Evolutionary conservation across 352 stramenopile genomes (phyloP).

Genomic region (Globisporangium orthogonon): DNA sequence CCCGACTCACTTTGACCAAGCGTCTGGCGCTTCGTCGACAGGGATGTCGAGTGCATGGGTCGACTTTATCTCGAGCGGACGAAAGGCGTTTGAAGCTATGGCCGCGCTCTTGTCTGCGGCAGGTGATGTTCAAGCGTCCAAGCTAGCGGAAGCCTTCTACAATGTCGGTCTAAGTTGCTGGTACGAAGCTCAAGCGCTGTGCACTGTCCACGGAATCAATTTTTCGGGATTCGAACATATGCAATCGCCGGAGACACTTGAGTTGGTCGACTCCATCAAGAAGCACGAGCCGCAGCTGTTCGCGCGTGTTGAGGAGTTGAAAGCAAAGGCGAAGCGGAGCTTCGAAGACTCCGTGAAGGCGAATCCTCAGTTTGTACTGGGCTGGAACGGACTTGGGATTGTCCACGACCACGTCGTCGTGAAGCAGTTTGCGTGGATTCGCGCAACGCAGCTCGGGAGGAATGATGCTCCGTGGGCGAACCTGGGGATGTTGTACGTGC

Average conservation of each 20-base stretch:
- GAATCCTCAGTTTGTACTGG: conserved; percentile 40
- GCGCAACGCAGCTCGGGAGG: conserved; percentile 42
- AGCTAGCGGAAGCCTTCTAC: conserved; percentile 45
- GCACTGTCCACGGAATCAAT: conserved; percentile 21
- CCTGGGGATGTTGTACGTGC: conserved; percentile 77
- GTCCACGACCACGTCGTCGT: conserved; percentile 49
- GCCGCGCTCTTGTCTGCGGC: conserved; percentile 14
- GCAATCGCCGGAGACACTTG: background rate
- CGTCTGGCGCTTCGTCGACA: background rate
- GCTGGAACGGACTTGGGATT: conserved; percentile 77
- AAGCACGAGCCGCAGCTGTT: conserved; percentile 5
- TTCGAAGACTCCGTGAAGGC: conserved; percentile 43
- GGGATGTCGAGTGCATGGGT: conserved; percentile 26
- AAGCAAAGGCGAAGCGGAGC: conserved; percentile 25
- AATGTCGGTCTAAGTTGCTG: conserved; percentile 69
- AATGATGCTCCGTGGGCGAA: conserved; percentile 77
- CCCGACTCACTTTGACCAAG: conserved; percentile 38
- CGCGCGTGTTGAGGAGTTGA: conserved; percentile 13
- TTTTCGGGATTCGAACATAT: conserved; percentile 37
- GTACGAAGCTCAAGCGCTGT: conserved; percentile 63
- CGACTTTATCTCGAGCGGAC: conserved; percentile 47
- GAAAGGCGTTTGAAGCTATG: conserved; percentile 47
- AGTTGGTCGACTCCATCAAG: background rate
- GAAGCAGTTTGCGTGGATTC: conserved; percentile 80
- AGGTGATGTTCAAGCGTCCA: conserved; percentile 3